Evolutionary conservation across 2,329 filamentous ascomycete species (phyloP), one percentile per base, ranked within the genome.

Genomic region (Clonostachys byssicola): DNA sequence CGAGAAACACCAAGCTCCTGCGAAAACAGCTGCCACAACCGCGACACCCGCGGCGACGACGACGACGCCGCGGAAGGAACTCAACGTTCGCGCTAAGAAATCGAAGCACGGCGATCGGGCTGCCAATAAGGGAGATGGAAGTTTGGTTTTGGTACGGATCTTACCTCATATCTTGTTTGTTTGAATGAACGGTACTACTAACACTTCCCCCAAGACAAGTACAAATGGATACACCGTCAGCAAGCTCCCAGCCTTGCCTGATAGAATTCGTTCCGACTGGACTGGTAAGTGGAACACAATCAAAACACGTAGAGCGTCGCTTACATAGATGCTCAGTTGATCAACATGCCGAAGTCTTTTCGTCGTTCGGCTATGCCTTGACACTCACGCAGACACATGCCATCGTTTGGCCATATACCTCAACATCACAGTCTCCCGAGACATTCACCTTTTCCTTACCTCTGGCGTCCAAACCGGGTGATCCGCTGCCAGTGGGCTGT

Each of bases 361-460:
- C 78, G 39, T 79, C 74, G 50, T 81, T 71, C 60, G 87, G 82
- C 54, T 89, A 92, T 61, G 92, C 89, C 43, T 76, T 97, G 47
- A 85, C 84, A 42, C 75, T 97, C 47, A 95, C 89, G 9, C 83
- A 86, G 54, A 84, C 86, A 8, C 85, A 92, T 60, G 94, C 92
- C 56, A 80, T 95, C 51, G 83, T 96, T 44, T 99, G 94, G 94
- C 86, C 89, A 14, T 97, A 97, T 68, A 83, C 83, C 30, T 74
- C 78, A n/a, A 76, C 78, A 20, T 77, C 80, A 34, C 72, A 81
- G 45, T 85, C 86, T 1, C 83, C 87, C 58, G 86, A 92, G 62
- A 86, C 90, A 20, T 88, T 92, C 56, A 83, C 81, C 10, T 89
- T 99, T 58, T 81, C 85, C 20, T 77, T 97, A 18, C 89, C 91